Percentiles rank a stretch among this genome's conserved stretches.
Evolutionary conservation across 805 yeast genomes (phyloP).

Genomic region (Priceomyces fermenticarens): DNA sequence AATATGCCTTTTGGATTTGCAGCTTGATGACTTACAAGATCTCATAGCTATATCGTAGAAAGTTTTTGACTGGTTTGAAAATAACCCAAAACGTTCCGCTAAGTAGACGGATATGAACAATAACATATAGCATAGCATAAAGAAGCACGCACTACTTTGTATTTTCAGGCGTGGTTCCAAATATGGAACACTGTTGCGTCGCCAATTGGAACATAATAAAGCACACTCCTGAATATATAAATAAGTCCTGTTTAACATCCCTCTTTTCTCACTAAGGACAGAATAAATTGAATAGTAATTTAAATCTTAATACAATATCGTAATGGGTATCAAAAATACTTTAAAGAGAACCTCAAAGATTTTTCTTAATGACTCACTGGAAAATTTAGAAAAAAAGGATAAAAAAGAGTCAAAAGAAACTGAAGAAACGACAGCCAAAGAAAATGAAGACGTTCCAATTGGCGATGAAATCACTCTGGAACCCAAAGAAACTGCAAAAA

Average conservation of each 20-base stretch:
- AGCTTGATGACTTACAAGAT: too few relatives aligned
- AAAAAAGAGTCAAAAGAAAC: slow-evolving; percentile 3
- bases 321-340: slow-evolving; percentile 37
- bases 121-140: background rate
- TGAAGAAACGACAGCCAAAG: background rate
- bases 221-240: slow-evolving; percentile 1
- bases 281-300: too few relatives aligned
- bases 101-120: too few relatives aligned
- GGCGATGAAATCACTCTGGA: slow-evolving; percentile 5
- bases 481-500: background rate
- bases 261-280: too few relatives aligned
- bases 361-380: slow-evolving; percentile 26
- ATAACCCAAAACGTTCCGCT: too few relatives aligned
- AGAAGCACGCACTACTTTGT: slow-evolving; percentile 3
- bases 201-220: slow-evolving; percentile 3
- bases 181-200: background rate
- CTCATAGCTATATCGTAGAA: too few relatives aligned
- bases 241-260: background rate
- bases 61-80: too few relatives aligned
- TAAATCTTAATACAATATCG: slow-evolving; percentile 1
- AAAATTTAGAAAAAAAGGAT: slow-evolving; percentile 11
- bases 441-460: slow-evolving; percentile 4
- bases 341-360: slow-evolving; percentile 38
- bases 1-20: too few relatives aligned
- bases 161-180: background rate